phyloP scores from a whole-genome alignment of 2,329 filamentous ascomycete genomes.

The Helicocarpus griseus region DNA sequence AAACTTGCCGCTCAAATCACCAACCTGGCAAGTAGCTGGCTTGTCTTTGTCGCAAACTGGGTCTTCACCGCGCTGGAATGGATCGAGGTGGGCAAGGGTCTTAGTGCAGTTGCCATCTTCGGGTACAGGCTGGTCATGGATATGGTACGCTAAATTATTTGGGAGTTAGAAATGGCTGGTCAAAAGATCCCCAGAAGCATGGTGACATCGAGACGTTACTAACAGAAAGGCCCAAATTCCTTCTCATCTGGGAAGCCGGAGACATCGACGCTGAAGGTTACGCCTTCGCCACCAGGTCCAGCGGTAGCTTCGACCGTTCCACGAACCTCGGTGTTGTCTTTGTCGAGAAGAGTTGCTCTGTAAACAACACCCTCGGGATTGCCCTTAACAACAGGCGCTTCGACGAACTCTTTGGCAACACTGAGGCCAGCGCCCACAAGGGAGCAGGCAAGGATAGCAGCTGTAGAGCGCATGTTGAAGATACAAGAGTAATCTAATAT shows the following conservation, averaged over 20 bases:
- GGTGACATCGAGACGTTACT: slow-evolving; percentile 19
- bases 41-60: slow-evolving; percentile 48
- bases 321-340: slow-evolving; percentile 46
- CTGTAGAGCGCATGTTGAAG: slow-evolving; percentile 12
- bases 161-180: slow-evolving; percentile 13
- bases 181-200: slow-evolving; percentile 2
- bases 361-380: slow-evolving; percentile 50
- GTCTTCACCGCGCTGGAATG: slow-evolving; percentile 54
- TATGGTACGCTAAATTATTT: slow-evolving; percentile 50
- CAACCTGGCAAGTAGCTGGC: slow-evolving; percentile 62
- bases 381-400: slow-evolving; percentile 44
- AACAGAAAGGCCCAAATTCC: slow-evolving; percentile 51
- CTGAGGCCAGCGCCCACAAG: slow-evolving; percentile 16
- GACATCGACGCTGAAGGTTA: slow-evolving; percentile 47
- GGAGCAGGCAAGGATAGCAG: slow-evolving; percentile 12
- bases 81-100: slow-evolving; percentile 61
- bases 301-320: slow-evolving; percentile 42
- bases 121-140: slow-evolving; percentile 58
- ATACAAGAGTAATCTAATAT: too few relatives aligned
- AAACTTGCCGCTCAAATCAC: slow-evolving; percentile 67
- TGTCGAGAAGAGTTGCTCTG: slow-evolving; percentile 46
- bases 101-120: slow-evolving; percentile 60
- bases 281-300: slow-evolving; percentile 43
- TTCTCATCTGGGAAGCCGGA: slow-evolving; percentile 45
- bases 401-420: slow-evolving; percentile 25